Base-by-base conservation (phyloP, 345 rosid species). In the Linum tenue region DNA sequence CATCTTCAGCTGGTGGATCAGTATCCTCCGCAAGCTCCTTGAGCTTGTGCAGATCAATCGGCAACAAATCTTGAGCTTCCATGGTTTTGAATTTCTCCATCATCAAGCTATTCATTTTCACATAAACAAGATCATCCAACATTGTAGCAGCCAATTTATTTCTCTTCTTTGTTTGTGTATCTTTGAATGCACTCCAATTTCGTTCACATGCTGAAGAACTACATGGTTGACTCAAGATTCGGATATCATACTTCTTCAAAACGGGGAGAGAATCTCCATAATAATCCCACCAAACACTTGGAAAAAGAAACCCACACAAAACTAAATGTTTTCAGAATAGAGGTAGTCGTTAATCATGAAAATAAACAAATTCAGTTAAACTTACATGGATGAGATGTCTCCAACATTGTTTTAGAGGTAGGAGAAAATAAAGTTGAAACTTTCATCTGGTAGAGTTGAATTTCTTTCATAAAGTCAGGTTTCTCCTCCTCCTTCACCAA, bases 361-460 rank as follows among this genome's bases (percentile, higher is more conserved):
- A 56, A 31, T n/a, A 5, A 15, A 6, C 35, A 12, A 61, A 22
- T 22, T 1, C 31, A 22, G 31, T 22, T 22, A 22, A 22, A 22
- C 75, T 65, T 56, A 71, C 70, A n/a, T 39, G 75, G 75, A 42
- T 66, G 70, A 65, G 64, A 61, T 37, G 42, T 62, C 55, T 41
- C 7, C 50, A 61, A 2, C 62, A 61, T 42, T n/a, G 7, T 4
- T 3, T 11, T 22, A 22, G 42, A 60, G 5, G 16, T 16, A 39
- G 3, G 0, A 17, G 37, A 48, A 59, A 66, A 66, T 11, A 62
- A 15, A 17, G 35, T 8, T 35, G 70, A 12, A n/a, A 8, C 55
- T 51, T 65, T 71, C 35, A 3, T 12, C 4, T 22, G 58, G 55
- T 71, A 71, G 37, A 37, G 70, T 6, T 17, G 41, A 58, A 60